Base-by-base conservation (phyloP, 805 yeast species). In the Teunomyces funiuensis region DNA sequence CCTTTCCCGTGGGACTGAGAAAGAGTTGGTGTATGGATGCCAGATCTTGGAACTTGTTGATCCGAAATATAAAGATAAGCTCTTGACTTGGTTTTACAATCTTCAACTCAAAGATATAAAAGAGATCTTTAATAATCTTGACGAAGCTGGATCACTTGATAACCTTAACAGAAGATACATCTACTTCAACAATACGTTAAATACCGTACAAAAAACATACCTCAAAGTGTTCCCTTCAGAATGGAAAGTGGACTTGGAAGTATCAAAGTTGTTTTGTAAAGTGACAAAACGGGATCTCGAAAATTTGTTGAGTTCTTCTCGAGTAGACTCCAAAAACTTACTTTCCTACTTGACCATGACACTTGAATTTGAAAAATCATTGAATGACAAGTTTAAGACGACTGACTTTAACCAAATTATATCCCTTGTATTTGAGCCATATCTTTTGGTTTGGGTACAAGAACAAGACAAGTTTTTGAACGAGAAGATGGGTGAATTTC, bases 131-230 rank as follows among this genome's bases (percentile, higher is more conserved):
- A 76, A 80, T 40, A 72, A 82, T 7, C 73, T 80, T 10, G 97
- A 89, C 52, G 99, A 93, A 63, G 99, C 99, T 0, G 97, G 97
- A 1, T 84, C 95, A 4, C 66, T 93, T 45, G 99, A 93, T 44
- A 93, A 93, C 61, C 64, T 93, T 39, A 75, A 80, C 22, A 70
- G 97, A 50, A 70, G 99, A 37, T 93, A 80, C 59, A 77, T 89
- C 23, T 91, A 85, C 59, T 86, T 88, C 63, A 41, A 48, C 17
- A 82, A 85, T 50, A 75, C 87, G 1, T 64, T 91, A 44, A 75
- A 74, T 40, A 71, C 74, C 16, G 79, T 82, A 50, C 82, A 80
- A 44, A 59, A 77, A 1, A 73, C 71, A 23, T 79, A 76, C 50
- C 56, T 71, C 1, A 51, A 61, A 6, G 69, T 73, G 25, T 93